phyloP scores from a whole-genome alignment of 108 stramenopile genomes.

The Cyclotella choctawhatcheeana region DNA sequence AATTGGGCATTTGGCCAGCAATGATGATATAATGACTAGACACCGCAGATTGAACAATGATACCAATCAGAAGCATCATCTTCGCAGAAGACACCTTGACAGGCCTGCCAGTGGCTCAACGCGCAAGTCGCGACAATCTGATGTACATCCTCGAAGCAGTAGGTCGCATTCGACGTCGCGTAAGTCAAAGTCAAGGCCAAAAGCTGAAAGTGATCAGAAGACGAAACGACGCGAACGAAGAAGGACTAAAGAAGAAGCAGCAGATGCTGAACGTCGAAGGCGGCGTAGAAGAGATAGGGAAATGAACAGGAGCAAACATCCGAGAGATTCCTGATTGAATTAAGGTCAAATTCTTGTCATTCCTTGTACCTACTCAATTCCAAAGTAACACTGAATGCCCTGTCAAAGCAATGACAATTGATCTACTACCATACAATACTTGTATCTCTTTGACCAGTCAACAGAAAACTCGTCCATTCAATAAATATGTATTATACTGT shows the following conservation, averaged over 20 bases:
- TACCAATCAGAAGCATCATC: not conserved
- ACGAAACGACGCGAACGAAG: not conserved
- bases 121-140: constrained; percentile 11
- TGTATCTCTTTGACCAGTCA: too few relatives aligned
- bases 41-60: too few relatives aligned
- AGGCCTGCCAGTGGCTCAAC: not conserved
- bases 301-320: constrained; percentile 10
- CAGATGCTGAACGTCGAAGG: constrained; percentile 13
- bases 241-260: constrained; percentile 6
- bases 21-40: too few relatives aligned
- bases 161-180: not conserved
- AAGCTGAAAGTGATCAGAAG: not conserved
- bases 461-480: too few relatives aligned
- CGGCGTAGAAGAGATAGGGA: constrained; percentile 22
- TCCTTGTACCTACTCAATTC: not conserved
- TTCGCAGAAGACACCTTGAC: not conserved
- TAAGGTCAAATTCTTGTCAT: not conserved
- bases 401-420: too few relatives aligned
- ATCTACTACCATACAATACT: too few relatives aligned
- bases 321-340: not conserved
- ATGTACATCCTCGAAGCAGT: not conserved
- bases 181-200: constrained; percentile 10
- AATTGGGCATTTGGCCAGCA: too few relatives aligned
- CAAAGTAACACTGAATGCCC: too few relatives aligned
- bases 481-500: too few relatives aligned